Evolutionary conservation across 2,329 filamentous ascomycete species (phyloP), one percentile per base, ranked within the genome.

Genomic region (Penicillium nordicum): DNA sequence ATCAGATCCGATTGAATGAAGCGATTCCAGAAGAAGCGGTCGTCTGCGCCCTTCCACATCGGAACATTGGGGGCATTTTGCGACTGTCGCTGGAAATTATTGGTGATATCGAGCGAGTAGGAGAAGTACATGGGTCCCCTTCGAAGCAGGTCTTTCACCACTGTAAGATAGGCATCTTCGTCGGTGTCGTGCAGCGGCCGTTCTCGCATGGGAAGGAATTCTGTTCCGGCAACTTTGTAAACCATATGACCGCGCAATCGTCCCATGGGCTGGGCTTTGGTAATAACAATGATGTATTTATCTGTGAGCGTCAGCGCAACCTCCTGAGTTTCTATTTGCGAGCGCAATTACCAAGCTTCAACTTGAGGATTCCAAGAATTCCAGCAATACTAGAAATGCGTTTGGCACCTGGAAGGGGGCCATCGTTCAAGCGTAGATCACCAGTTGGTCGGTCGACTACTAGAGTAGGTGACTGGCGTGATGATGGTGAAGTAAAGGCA

Each of bases 21-120:
- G 62, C 88, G 88, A 76, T 99, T 99, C 91, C 93, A 99, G 80
- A 97, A 99, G 81, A 99, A 99, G 62, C 94, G 90, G 72, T 97
- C 92, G 74, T 99, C 94, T 61, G 93, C 88, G 65, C 92, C 83
- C 80, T 89, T 88, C 94, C 94, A 99, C 56, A 97, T 77, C 12
- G 94, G 92, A 53, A 82, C 79, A 16, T 83, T 83, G 54, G 79
- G 77, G 72, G 96, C 86, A 62, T 85, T 80, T 64, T 92, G 86
- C 4, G 92, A 87, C 73, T 97, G 94, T 62, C 94, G 87, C 78
- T 99, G 94, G 79, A 97, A 96, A 72, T 86, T 92, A 80, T 96
- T 99, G 66, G 94, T 99, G 62, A 99, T 83, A 75, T 99, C 94
- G 73, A 96, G 85, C 9, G 92, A 93, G 79, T 99, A 99, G 55